Base-by-base conservation (phyloP, 2,329 filamentous ascomycete genomes). In the Nemania abortiva region DNA sequence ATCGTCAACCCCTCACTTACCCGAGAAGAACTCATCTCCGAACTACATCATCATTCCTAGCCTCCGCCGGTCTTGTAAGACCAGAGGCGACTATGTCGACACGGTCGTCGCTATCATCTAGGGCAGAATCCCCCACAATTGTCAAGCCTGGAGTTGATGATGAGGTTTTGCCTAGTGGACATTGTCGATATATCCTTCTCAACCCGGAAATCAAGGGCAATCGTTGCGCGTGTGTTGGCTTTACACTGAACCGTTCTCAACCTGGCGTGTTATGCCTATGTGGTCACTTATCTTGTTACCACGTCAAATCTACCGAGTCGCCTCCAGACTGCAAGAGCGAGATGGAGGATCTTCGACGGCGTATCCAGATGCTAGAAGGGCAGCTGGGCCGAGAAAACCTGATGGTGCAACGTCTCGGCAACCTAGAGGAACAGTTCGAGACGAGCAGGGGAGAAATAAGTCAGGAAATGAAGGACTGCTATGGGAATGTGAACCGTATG, bases 231-330 rank as follows among this genome's bases (percentile, higher is more conserved):
- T 90, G 88, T 73, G 85, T 87, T 69, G 82, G 84, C 68, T 90
- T 90, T 77, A 84, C 84, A 4, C 82, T 86, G 66, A 89, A 88
- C 76, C 82, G 81, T 59, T 76, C 81, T n/a, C 79, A 86, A 11
- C 87, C 87, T 0, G 84, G 87, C 45, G 85, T 86, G 62, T 84
- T 80, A 22, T 90, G 88, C 73, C 84, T 88, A 59, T 90, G 88
- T 72, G 88, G 88, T 6, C 88, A 90, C 74, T 83, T 88, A 62
- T 86, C 87, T 39, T 89, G 87, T 77, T 90, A 86, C 74, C 88
- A 90, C 74, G 80, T 85, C 66, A 81, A 82, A 70, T 82, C 82
- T n/a, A 79, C 83, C 31, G 83, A 86, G 63, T 76, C 79, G 13
- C 79, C 83, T 6, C 77, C 78, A 1, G 84, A 84, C 34, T 37